Percentiles rank a stretch among this genome's conserved stretches.
Conservation (phyloP, 1,284 basidiomycete genomes). For the Pseudozyma pruni region DNA sequence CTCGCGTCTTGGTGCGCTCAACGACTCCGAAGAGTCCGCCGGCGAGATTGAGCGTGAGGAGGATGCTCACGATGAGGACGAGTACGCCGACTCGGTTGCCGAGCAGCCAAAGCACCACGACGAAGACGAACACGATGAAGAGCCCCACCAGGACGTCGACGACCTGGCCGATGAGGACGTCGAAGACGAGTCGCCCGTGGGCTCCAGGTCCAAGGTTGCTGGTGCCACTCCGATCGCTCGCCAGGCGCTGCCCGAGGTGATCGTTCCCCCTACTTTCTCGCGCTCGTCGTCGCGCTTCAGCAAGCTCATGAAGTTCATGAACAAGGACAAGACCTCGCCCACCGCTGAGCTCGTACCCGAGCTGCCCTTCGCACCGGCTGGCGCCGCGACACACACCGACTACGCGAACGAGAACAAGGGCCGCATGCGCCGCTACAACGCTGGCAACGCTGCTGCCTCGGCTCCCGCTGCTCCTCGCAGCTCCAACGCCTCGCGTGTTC, state of each 20-base stretch:
- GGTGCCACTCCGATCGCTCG: slow-evolving; percentile 5
- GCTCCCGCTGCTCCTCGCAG: slow-evolving; percentile 1
- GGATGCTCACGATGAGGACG: slow-evolving; percentile 10
- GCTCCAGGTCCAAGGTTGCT: slow-evolving; percentile 26
- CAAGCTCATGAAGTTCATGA: slow-evolving; percentile 43
- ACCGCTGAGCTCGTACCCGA: slow-evolving; percentile 12
- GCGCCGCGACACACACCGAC: slow-evolving; percentile 11
- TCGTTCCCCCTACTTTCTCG: slow-evolving; percentile 17
- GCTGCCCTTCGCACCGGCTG: slow-evolving; percentile 13
- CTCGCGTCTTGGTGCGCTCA: slow-evolving; percentile 10
- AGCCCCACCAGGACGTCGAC: slow-evolving; percentile 17
- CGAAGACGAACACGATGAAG: slow-evolving; percentile 10
- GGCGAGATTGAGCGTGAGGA: slow-evolving; percentile 1
- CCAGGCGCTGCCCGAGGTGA: slow-evolving; percentile 7
- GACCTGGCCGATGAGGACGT: slow-evolving; percentile 17
- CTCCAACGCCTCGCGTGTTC: slow-evolving; percentile 22
- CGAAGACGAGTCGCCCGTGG: slow-evolving; percentile 11
- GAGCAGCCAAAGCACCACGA: slow-evolving; percentile 21
- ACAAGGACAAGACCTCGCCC: slow-evolving; percentile 33
- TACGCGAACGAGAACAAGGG: slow-evolving; percentile 14
- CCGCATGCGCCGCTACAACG: slow-evolving; percentile 32
- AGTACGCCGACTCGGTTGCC: slow-evolving; percentile 24
- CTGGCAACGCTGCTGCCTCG: slow-evolving; percentile 30
- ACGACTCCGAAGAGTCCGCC: slow-evolving; percentile 3
- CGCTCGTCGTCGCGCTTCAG: slow-evolving; percentile 40